phyloP scores from a whole-genome alignment of 352 stramenopile species.

The Plasmopara viticola region DNA sequence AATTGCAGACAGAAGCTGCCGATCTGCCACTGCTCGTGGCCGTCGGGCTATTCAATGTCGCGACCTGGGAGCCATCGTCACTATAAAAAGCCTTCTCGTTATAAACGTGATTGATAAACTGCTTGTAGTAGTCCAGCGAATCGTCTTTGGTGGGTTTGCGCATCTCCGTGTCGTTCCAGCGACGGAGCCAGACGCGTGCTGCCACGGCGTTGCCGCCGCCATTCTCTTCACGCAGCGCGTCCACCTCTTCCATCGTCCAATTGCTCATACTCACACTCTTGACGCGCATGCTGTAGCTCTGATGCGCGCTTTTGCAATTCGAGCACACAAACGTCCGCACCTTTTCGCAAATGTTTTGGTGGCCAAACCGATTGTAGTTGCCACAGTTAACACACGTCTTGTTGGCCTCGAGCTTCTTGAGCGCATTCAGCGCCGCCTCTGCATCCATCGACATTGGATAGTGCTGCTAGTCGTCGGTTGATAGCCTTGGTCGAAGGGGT shows the following conservation, averaged over 20 bases:
- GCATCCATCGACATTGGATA: conserved; percentile 28
- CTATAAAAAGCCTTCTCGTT: conserved; percentile 77
- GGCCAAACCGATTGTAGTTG: conserved; percentile 87
- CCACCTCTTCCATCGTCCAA: conserved; percentile 89
- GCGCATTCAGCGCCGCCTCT: conserved; percentile 70
- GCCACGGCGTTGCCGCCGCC: conserved; percentile 85
- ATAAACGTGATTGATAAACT: conserved; percentile 81
- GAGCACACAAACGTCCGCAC: conserved; percentile 92
- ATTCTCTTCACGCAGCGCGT: conserved; percentile 79
- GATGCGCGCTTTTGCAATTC: conserved; percentile 93
- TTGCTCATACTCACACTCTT: conserved; percentile 94
- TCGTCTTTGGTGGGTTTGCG: conserved; percentile 68
- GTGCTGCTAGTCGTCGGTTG: no score
- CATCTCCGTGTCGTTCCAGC: conserved; percentile 65
- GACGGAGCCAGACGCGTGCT: conserved; percentile 81
- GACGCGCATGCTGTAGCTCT: conserved; percentile 91
- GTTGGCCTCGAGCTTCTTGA: conserved; percentile 83
- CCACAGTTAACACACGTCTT: conserved; percentile 83
- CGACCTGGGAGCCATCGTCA: conserved; percentile 23
- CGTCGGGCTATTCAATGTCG: conserved; percentile 3
- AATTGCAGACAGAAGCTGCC: conserved; percentile 24
- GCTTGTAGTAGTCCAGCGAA: conserved; percentile 80
- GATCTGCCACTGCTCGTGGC: conserved; percentile 4
- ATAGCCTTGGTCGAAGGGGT: no score
- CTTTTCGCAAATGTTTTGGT: conserved; percentile 90